Evolutionary conservation across 2,329 filamentous ascomycete genomes (phyloP).

Genomic region (Monilinia polystroma): DNA sequence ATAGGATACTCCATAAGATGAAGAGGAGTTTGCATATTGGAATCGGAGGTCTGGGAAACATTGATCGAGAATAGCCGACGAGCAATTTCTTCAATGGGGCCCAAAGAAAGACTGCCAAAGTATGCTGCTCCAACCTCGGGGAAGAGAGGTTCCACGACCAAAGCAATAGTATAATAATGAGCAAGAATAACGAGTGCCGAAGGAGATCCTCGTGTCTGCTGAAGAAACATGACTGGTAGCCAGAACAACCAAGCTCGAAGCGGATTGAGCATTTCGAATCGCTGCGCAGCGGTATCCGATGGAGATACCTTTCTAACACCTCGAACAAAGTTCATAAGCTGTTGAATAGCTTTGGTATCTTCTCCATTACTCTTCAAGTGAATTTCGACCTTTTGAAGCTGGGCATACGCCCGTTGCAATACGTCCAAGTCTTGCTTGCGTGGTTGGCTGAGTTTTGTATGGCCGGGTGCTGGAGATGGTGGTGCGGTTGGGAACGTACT

Average conservation of each 20-base stretch:
- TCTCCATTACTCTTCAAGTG: slow-evolving; percentile 68
- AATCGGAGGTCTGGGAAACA: slow-evolving; percentile 55
- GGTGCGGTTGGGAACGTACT: slow-evolving; percentile 69
- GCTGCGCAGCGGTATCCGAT: slow-evolving; percentile 70
- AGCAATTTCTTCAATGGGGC: slow-evolving; percentile 83
- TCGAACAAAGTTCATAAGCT: slow-evolving; percentile 71
- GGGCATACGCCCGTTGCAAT: slow-evolving; percentile 64
- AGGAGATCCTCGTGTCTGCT: slow-evolving; percentile 72
- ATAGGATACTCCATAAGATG: slow-evolving; percentile 71
- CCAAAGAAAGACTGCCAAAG: slow-evolving; percentile 75
- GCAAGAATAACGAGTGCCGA: slow-evolving; percentile 74
- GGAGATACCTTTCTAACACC: slow-evolving; percentile 69
- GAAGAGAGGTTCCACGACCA: slow-evolving; percentile 87
- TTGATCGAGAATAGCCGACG: slow-evolving; percentile 70
- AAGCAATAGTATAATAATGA: slow-evolving; percentile 85
- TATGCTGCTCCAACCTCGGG: slow-evolving; percentile 89
- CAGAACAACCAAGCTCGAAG: slow-evolving; percentile 94
- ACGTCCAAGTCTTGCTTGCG: slow-evolving; percentile 69
- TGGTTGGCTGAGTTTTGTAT: slow-evolving; percentile 58
- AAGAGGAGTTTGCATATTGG: slow-evolving; percentile 60
- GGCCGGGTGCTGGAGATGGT: slow-evolving; percentile 59
- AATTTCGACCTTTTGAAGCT: slow-evolving; percentile 66
- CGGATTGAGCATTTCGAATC: slow-evolving; percentile 86
- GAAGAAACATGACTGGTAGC: slow-evolving; percentile 82
- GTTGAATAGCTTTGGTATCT: slow-evolving; percentile 65